Conservation (phyloP, 306 rosid species). For the Acacia crassicarpa region DNA sequence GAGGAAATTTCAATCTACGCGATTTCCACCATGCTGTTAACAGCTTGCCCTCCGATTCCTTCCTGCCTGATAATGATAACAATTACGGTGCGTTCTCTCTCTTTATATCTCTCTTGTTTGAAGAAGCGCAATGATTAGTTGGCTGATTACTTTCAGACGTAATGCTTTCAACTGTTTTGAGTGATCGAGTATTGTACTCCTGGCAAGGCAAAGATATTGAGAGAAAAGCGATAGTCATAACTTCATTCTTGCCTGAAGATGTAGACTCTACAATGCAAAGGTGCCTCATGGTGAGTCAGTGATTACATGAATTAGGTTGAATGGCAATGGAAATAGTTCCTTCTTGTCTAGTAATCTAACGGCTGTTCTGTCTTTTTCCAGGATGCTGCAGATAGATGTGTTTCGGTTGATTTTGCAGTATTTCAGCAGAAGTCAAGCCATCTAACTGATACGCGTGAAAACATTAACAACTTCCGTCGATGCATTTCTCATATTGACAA, state of each 20-base stretch:
- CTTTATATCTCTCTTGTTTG: neutral
- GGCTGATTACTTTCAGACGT: conserved; percentile 44
- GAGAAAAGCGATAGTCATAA: conserved; percentile 63
- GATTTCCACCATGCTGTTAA: conserved; percentile 70
- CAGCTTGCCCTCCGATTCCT: conserved; percentile 56
- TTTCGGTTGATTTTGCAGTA: conserved; percentile 68
- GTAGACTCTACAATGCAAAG: conserved; percentile 53
- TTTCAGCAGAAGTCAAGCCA: conserved; percentile 69
- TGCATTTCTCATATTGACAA: conserved; percentile 64
- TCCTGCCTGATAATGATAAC: conserved; percentile 44
- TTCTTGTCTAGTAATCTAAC: conserved; percentile 10
- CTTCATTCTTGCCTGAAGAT: conserved; percentile 56
- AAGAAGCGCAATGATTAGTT: conserved; percentile 18
- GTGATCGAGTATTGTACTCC: conserved; percentile 64
- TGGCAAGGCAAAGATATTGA: conserved; percentile 75
- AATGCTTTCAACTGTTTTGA: conserved; percentile 60
- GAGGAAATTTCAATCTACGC: conserved; percentile 56
- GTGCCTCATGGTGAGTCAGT: conserved; percentile 52
- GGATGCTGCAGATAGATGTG: conserved; percentile 73
- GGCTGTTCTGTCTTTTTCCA: conserved; percentile 16
- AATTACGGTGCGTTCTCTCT: conserved; percentile 37
- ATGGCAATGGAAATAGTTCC: neutral
- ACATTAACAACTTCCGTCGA: conserved; percentile 48
- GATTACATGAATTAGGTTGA: conserved; percentile 4
- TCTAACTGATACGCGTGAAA: conserved; percentile 49